Conservation (phyloP, 306 rosid species). For the Glycine tomentella region DNA sequence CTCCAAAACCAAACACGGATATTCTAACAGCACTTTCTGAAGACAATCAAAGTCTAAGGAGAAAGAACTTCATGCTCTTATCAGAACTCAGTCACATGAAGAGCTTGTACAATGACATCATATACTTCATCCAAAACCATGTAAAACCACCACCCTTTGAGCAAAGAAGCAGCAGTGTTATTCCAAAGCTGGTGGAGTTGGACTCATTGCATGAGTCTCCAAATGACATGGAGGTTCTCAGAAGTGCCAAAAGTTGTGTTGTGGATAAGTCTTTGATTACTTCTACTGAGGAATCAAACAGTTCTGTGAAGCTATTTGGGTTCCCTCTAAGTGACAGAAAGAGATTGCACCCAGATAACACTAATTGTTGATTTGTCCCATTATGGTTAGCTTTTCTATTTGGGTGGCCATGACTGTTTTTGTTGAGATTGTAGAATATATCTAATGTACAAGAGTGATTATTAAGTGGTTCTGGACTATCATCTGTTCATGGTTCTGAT, state of each 20-base stretch:
- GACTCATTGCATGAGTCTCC: conserved; percentile 46
- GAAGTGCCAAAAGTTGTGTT: conserved; percentile 9
- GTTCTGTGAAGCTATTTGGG: conserved; percentile 61
- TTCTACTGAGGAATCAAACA: conserved; percentile 34
- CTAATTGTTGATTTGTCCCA: not conserved
- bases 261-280: conserved; percentile 25
- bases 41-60: conserved; percentile 68
- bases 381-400: too few species aligned
- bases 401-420: too few species aligned
- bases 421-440: too few species aligned
- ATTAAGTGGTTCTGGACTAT: too few species aligned
- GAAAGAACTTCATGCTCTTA: conserved; percentile 64
- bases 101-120: conserved; percentile 72
- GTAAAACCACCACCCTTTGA: conserved; percentile 56
- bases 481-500: too few species aligned
- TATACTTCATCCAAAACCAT: conserved; percentile 73
- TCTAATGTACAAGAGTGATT: too few species aligned
- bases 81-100: conserved; percentile 75
- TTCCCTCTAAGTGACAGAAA: conserved; percentile 58
- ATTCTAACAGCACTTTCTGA: conserved; percentile 59
- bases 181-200: conserved; percentile 55
- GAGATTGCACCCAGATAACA: conserved; percentile 55
- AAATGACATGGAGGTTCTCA: not conserved
- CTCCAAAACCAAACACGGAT: conserved; percentile 47
- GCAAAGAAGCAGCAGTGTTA: conserved; percentile 1